Evolutionary conservation across 768 basidiomycete species (phyloP).

Genomic region (Mycena haematopus): DNA sequence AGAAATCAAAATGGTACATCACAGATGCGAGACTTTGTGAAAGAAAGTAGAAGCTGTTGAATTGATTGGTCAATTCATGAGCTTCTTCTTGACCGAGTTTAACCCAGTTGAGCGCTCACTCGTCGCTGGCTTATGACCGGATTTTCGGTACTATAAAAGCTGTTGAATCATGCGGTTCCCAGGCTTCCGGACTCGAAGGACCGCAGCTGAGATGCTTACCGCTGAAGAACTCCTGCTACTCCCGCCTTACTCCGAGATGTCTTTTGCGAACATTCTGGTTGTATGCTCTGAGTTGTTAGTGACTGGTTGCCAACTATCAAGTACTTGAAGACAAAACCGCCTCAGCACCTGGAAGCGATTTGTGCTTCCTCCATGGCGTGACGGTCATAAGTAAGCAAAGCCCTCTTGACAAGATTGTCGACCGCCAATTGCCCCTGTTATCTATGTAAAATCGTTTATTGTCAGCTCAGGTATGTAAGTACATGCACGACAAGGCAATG

Average conservation of each 20-base stretch:
- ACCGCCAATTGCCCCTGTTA: not conserved
- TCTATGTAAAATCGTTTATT: constrained; percentile 21
- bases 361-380: too few relatives aligned
- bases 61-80: not conserved
- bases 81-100: not conserved
- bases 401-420: too few relatives aligned
- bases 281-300: too few relatives aligned
- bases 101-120: not conserved
- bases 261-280: too few relatives aligned
- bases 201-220: too few relatives aligned
- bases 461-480: constrained; percentile 17
- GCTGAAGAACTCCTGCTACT: not conserved
- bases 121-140: not conserved
- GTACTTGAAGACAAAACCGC: too few relatives aligned
- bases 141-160: not conserved
- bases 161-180: not conserved
- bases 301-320: too few relatives aligned
- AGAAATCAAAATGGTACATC: not conserved
- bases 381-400: too few relatives aligned
- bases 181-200: too few relatives aligned
- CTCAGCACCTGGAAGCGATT: too few relatives aligned
- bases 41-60: constrained; percentile 1
- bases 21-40: not conserved
- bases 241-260: too few relatives aligned
- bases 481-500: constrained; percentile 23